Evolutionary conservation across 805 yeast species (phyloP).

Genomic region (Teunomyces pallodes): DNA sequence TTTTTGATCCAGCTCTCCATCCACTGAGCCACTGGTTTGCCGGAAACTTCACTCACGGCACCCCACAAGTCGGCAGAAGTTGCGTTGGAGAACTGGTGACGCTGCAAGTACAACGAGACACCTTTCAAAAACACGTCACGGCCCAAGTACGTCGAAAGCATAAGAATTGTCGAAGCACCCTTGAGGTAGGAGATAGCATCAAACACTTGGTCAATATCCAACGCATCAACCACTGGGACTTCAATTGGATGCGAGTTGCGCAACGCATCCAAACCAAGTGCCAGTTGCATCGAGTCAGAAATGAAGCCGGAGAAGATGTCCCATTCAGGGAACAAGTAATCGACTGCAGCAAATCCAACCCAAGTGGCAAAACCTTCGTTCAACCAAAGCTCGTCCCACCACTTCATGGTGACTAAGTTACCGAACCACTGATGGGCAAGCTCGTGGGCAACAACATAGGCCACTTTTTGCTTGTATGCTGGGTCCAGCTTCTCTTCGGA

Average conservation of each 20-base stretch:
- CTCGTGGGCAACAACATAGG: conserved; percentile 83
- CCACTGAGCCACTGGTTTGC: conserved; percentile 54
- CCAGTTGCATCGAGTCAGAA: conserved; percentile 49
- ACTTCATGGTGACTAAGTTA: conserved; percentile 83
- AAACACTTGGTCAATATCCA: conserved; percentile 77
- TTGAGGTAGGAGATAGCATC: conserved; percentile 79
- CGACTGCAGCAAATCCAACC: conserved; percentile 72
- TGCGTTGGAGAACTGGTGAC: conserved; percentile 66
- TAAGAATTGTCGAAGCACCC: conserved; percentile 75
- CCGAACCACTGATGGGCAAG: conserved; percentile 94
- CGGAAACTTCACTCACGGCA: conserved; percentile 60
- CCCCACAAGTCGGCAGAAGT: conserved; percentile 72
- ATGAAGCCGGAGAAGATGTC: conserved; percentile 62
- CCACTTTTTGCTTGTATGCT: conserved; percentile 63
- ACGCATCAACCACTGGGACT: conserved; percentile 75
- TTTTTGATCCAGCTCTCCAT: conserved; percentile 73
- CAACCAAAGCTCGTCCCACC: conserved; percentile 93
- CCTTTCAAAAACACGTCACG: conserved; percentile 68
- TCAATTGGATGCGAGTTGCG: conserved; percentile 76
- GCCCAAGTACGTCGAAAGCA: conserved; percentile 73
- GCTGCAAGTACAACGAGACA: conserved; percentile 64
- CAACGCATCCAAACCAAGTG: conserved; percentile 54
- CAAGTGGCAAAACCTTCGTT: conserved; percentile 91
- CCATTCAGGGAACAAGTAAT: conserved; percentile 77
- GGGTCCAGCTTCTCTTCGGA: conserved; percentile 47